These are phyloP conservation scores for Eimeria acervulina DNA, from an alignment of 169 alveolate species.

Conservation along the genomic window DNA sequence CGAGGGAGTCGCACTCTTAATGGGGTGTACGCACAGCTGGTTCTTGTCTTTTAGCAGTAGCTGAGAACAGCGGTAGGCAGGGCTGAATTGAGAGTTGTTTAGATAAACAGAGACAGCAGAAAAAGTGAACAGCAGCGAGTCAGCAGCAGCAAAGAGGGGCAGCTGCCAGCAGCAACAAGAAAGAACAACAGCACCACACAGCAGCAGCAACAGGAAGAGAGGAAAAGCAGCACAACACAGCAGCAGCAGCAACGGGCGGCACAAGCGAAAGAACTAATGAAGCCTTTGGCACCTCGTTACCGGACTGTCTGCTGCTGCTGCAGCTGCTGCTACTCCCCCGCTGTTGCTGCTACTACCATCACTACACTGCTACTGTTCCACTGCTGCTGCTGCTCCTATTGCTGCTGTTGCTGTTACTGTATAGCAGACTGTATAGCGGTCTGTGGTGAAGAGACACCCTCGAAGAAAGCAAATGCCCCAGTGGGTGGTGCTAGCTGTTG, in stretches of 20 bases:
- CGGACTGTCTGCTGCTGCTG: background rate
- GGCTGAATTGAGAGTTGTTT: background rate
- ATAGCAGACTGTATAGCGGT: background rate
- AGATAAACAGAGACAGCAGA: background rate
- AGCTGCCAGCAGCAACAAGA: background rate
- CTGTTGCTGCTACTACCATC: background rate
- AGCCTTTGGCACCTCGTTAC: background rate
- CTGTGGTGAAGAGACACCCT: background rate
- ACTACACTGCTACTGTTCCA: background rate
- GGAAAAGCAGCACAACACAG: background rate
- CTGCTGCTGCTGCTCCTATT: background rate
- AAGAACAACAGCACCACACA: background rate
- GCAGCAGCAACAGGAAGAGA: background rate
- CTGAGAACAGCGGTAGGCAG: background rate
- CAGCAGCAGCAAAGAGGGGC: background rate
- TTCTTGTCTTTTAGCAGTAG: background rate
- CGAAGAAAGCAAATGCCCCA: background rate
- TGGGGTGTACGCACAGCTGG: constrained; percentile 26
- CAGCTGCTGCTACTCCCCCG: background rate
- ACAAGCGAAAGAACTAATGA: background rate
- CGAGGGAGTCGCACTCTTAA: background rate
- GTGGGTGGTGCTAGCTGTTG: background rate
- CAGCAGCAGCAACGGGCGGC: background rate
- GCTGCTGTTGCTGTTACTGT: background rate
- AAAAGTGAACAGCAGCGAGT: background rate